Base-by-base conservation (phyloP, 495 filamentous ascomycete genomes). In the Emericellopsis terricola region DNA sequence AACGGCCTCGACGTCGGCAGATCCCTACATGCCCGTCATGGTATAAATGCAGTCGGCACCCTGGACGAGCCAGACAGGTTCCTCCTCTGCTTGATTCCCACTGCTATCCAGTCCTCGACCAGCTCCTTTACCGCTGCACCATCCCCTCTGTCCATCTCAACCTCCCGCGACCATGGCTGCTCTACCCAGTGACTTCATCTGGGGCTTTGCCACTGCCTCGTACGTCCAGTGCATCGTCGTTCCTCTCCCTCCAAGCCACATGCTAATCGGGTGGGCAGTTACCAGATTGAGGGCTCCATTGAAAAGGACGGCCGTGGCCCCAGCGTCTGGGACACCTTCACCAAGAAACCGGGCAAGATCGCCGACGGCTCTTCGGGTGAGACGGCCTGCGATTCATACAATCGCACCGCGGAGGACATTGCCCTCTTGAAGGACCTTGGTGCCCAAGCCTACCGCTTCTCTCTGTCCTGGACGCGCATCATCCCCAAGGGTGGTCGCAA, bases 121-220 rank as follows among this genome's bases (percentile, higher is more conserved):
- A n/a, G n/a, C n/a, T n/a, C n/a, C n/a, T n/a, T n/a, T n/a, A n/a
- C n/a, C n/a, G n/a, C n/a, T n/a, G n/a, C n/a, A n/a, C n/a, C n/a
- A n/a, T n/a, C n/a, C n/a, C n/a, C n/a, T n/a, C n/a, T n/a, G n/a
- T n/a, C n/a, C n/a, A n/a, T n/a, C n/a, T n/a, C n/a, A n/a, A n/a
- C n/a, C n/a, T 33, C 8, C 10, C 20, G 31, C 2, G 18, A 30
- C 39, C 35, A 54, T 38, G 43, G 62, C 63, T 59, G 63, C 60
- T 48, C 62, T 85, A 37, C 76, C 73, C 28, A 65, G 70, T 33
- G 78, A 81, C 49, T 85, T 85, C 50, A 50, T 80, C 39, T 85
- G 81, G 80, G 80, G 78, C 35, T 87, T 80, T 52, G 78, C 80
- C 41, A 87, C 79, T 26, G 78, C 78, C 41, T 65, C 70, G 75